Evolutionary conservation across 225 moss, liverwort and hornwort species (phyloP), one percentile per base, ranked within the genome.

Genomic region (Marchantia paleacea): DNA sequence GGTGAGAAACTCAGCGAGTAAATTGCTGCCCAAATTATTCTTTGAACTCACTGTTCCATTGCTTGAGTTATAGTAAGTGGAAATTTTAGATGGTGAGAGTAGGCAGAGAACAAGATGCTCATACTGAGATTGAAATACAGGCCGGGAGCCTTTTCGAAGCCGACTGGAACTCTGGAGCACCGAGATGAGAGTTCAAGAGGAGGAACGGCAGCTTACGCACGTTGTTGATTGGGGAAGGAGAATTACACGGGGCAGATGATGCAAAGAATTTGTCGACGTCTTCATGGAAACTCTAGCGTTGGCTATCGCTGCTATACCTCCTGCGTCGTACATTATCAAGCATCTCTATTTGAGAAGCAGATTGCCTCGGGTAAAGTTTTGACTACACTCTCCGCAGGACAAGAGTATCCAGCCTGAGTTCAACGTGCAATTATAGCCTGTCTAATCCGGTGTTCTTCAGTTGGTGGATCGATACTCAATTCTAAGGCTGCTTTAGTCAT

Each of bases 321-420:
- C 78, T 18, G 78, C 77, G 39, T 83, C 86, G 6, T 68, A 83
- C 75, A 28, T 83, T 47, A 60, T 54, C 22, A 74, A 58, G 53
- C 68, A 73, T n/a, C 78, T 86, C 4, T 69, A 74, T 25, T 57
- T 83, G 77, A 73, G 80, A 78, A 85, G 85, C 85, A 80, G 72
- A 65, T 80, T 85, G 76, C 82, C 85, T 72, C 85, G 85, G 85
- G 85, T 85, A 80, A 15, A 76, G 29, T 52, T 25, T 39, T 60
- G 10, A 58, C 9, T 25, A n/a, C 53, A 52, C 13, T 73, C 6
- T 3, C 20, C 9, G 51, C 71, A 12, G 15, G 50, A 2, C 15
- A 75, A 57, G 52, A 7, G 29, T 12, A 57, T 55, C 13, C 25
- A 28, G 39, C 19, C 31, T 16, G 28, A 75, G 28, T 55, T 57